These are phyloP conservation scores for Vigna radiata DNA, from an alignment of 306 rosid species.

Conservation along the genomic window DNA sequence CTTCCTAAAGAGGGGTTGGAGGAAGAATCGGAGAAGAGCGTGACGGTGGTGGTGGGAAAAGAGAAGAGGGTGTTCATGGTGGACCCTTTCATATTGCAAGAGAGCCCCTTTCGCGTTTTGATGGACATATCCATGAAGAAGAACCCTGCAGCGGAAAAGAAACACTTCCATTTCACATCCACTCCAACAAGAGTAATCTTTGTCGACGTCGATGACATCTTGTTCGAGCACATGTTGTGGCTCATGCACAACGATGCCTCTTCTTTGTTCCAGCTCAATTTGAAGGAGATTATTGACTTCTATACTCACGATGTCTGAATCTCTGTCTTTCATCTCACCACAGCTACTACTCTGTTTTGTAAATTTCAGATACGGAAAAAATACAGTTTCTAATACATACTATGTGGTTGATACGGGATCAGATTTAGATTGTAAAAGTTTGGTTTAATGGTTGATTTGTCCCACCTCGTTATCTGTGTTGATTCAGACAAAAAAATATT, in stretches of 20 bases:
- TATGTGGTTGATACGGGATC: background rate
- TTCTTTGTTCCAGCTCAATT: slow-evolving; percentile 74
- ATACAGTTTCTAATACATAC: background rate
- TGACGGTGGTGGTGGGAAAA: slow-evolving; percentile 85
- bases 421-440: background rate
- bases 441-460: background rate
- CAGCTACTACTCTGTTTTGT: slow-evolving; percentile 47
- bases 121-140: slow-evolving; percentile 62
- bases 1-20: slow-evolving; percentile 46
- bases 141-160: slow-evolving; percentile 5
- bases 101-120: slow-evolving; percentile 72
- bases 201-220: slow-evolving; percentile 83
- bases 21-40: slow-evolving; percentile 50
- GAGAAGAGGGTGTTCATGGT: slow-evolving; percentile 82
- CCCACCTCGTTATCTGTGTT: background rate
- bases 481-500: background rate
- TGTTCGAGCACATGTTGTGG: slow-evolving; percentile 97
- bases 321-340: background rate
- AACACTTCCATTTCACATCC: slow-evolving; percentile 5
- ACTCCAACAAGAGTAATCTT: slow-evolving; percentile 51
- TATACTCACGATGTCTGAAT: slow-evolving; percentile 67
- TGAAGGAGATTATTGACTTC: slow-evolving; percentile 84
- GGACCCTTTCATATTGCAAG: slow-evolving; percentile 78
- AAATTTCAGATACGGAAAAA: background rate
- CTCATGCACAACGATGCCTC: slow-evolving; percentile 78